These are phyloP conservation scores for Alternaria sp. DNA, from an alignment of 2,329 filamentous ascomycete genomes.

Conservation along the genomic window DNA sequence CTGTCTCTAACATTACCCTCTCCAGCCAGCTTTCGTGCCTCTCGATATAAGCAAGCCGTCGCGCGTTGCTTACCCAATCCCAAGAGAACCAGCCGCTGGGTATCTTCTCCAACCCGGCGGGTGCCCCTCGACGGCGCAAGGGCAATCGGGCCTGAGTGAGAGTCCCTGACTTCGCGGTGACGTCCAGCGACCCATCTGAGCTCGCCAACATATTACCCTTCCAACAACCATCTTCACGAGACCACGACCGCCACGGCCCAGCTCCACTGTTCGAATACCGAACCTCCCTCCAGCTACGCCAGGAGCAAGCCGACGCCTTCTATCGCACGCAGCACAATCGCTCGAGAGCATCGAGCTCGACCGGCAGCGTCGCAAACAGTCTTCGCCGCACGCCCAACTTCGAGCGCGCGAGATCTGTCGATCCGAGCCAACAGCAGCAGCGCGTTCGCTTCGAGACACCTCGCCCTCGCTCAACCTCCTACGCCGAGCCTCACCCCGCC, in stretches of 20 bases:
- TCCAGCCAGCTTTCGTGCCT: slow-evolving; percentile 28
- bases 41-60: slow-evolving; percentile 23
- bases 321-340: slow-evolving; percentile 43
- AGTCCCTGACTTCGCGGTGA: slow-evolving; percentile 30
- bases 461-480: slow-evolving; percentile 39
- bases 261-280: slow-evolving; percentile 36
- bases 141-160: slow-evolving; percentile 17
- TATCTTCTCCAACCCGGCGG: slow-evolving; percentile 23
- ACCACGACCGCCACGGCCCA: slow-evolving; percentile 42
- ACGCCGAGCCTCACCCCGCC: slow-evolving; percentile 58
- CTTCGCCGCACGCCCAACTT: slow-evolving; percentile 62
- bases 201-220: slow-evolving; percentile 39
- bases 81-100: slow-evolving; percentile 24
- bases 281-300: slow-evolving; percentile 51
- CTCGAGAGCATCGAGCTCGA: slow-evolving; percentile 60
- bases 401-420: slow-evolving; percentile 54
- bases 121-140: slow-evolving; percentile 28
- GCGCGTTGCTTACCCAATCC: slow-evolving; percentile 16
- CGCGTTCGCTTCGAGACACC: slow-evolving; percentile 43
- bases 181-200: slow-evolving; percentile 31
- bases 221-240: slow-evolving; percentile 39
- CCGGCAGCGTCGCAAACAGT: slow-evolving; percentile 56
- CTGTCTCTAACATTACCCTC: slow-evolving; percentile 27
- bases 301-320: slow-evolving; percentile 48
- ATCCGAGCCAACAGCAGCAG: slow-evolving; percentile 45